A percentile compares a stretch with the other conserved stretches of the same genome.
These are phyloP conservation scores for Citrus unshiu DNA, from an alignment of 345 rosid species.

Conservation along the genomic window DNA sequence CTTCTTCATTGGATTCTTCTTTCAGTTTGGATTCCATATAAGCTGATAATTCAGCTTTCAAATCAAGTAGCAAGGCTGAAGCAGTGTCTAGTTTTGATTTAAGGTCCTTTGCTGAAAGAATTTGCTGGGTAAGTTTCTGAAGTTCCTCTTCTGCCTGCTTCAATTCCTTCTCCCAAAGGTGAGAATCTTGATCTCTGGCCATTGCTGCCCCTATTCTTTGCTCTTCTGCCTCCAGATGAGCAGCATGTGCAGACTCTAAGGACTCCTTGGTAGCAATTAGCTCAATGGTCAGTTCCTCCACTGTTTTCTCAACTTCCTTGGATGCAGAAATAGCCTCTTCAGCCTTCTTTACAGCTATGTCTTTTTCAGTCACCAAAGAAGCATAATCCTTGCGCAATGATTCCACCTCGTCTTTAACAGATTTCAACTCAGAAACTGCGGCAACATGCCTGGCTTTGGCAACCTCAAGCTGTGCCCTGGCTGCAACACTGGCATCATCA, in stretches of 20 bases:
- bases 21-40: constrained; percentile 59
- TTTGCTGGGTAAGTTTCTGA: constrained; percentile 63
- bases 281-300: constrained; percentile 86
- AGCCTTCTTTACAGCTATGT: constrained; percentile 60
- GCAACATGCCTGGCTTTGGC: constrained; percentile 77
- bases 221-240: constrained; percentile 94
- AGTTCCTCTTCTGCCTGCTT: constrained; percentile 86
- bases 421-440: constrained; percentile 66
- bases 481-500: constrained; percentile 84
- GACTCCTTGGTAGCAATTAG: constrained; percentile 77
- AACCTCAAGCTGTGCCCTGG: constrained; percentile 93
- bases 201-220: constrained; percentile 76
- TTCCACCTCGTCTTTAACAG: constrained; percentile 69
- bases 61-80: constrained; percentile 63
- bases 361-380: constrained; percentile 58
- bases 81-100: constrained; percentile 65
- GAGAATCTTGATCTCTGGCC: constrained; percentile 77
- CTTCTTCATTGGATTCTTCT: constrained; percentile 33
- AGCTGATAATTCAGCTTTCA: constrained; percentile 77
- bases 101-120: constrained; percentile 65
- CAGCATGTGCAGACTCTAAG: constrained; percentile 82
- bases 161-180: constrained; percentile 80
- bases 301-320: constrained; percentile 84
- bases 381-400: constrained; percentile 46
- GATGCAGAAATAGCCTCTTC: constrained; percentile 63